Evolutionary conservation across 257 asterid genomes (phyloP), one percentile per base, ranked within the genome.

Genomic region (Rubia yunnanensis): DNA sequence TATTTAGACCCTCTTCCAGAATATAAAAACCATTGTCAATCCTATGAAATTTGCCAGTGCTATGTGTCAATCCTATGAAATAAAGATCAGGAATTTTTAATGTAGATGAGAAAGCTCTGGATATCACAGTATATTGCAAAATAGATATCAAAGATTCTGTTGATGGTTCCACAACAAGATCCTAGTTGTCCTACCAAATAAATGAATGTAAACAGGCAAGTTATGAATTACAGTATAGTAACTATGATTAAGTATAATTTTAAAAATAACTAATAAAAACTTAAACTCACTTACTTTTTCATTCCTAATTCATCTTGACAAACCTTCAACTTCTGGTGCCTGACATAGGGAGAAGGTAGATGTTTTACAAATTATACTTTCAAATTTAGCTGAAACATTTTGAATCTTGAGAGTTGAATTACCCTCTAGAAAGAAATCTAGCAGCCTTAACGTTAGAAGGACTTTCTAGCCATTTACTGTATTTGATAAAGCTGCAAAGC

Each of bases 391-490:
- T 36, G 35, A 70, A 63, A 39, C 67, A 71, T 63, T 60, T 56
- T 23, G 60, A 62, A 58, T 70, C 68, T 67, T 59, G 20, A 65
- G 56, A 62, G 60, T 68, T 69, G 58, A 64, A 62, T 64, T 90
- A 94, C 99, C 96, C 96, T 75, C 80, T 85, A 44, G 97, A 86
- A 72, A 94, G 90, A 74, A 86, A 94, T 78, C 83, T 80, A 55
- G 99, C 95, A 54, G 96, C 97, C 86, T 90, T 94, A 54, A 86
- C 87, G 56, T 85, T 86, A 65, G 95, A 78, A 28, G 95, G 94
- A 72, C 73, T 83, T 79, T 90, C 88, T 70, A 88, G 85, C 97
- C 96, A 94, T 80, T 79, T 85, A 77, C 99, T 88, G 82, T 94
- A 84, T 78, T 88, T 94, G 64, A 90, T 88, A 73, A 94, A 94